Conservation (phyloP, 306 rosid species). For the Pterocarpus santalinus region DNA sequence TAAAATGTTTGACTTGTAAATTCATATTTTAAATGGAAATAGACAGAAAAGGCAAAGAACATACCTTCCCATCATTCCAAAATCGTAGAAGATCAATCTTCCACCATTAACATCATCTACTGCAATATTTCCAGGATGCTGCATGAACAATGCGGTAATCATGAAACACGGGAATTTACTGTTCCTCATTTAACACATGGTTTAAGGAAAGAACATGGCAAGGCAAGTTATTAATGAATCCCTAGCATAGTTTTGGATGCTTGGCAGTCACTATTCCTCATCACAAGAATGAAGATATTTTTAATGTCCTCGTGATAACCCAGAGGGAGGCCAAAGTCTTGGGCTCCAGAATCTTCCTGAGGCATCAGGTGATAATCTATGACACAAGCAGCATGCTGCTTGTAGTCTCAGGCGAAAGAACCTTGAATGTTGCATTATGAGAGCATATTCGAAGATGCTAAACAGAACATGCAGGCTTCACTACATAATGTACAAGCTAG, state of each 20-base stretch:
- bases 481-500: slow-evolving; percentile 14
- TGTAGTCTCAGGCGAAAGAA: slow-evolving; percentile 23
- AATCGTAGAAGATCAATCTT: slow-evolving; percentile 98
- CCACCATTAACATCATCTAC: slow-evolving; percentile 99
- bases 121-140: slow-evolving; percentile 99
- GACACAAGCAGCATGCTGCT: slow-evolving; percentile 4
- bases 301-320: background rate
- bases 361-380: slow-evolving; percentile 22
- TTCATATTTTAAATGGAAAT: background rate
- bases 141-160: slow-evolving; percentile 46
- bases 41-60: slow-evolving; percentile 43
- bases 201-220: slow-evolving; percentile 21
- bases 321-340: slow-evolving; percentile 18
- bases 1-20: slow-evolving; percentile 25
- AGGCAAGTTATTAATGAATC: background rate
- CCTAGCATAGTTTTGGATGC: slow-evolving; percentile 25
- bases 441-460: slow-evolving; percentile 36
- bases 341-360: background rate
- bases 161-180: slow-evolving; percentile 28
- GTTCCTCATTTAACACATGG: slow-evolving; percentile 25
- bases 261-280: slow-evolving; percentile 9
- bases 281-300: slow-evolving; percentile 5
- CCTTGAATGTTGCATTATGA: slow-evolving; percentile 30
- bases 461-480: slow-evolving; percentile 21
- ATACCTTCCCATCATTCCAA: slow-evolving; percentile 99